These are phyloP conservation scores for Parathielavia appendiculata DNA, from an alignment of 495 filamentous ascomycete species.

Conservation along the genomic window DNA sequence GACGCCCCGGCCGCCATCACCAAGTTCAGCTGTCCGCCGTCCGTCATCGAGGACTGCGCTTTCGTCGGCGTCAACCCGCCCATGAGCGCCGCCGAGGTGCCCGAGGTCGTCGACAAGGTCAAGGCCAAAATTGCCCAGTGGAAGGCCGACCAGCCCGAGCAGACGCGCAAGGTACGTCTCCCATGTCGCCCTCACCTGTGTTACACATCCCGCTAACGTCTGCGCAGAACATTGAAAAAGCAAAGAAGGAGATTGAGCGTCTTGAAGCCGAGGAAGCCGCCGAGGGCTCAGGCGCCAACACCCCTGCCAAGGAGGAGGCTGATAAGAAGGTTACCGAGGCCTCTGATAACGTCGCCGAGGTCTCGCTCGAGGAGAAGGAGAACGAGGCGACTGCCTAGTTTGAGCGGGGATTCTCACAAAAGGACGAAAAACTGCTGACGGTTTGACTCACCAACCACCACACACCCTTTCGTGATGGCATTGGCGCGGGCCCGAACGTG, in stretches of 20 bases:
- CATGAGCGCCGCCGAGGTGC: slow-evolving; percentile 75
- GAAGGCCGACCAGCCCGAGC: slow-evolving; percentile 82
- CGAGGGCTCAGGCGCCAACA: slow-evolving; percentile 32
- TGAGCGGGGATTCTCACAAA: neutral
- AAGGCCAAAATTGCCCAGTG: slow-evolving; percentile 87
- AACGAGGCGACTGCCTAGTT: slow-evolving; percentile 5
- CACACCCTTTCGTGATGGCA: neutral
- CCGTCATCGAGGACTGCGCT: slow-evolving; percentile 82
- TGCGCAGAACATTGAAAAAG: slow-evolving; percentile 72
- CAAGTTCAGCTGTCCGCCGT: slow-evolving; percentile 83
- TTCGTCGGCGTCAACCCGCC: slow-evolving; percentile 82
- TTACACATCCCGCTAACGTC: slow-evolving; percentile 4
- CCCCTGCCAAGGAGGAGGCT: slow-evolving; percentile 49
- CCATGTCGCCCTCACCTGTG: neutral
- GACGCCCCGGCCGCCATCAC: slow-evolving; percentile 37
- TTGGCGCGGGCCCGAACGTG: neutral
- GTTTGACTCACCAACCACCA: neutral
- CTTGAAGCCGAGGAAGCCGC: slow-evolving; percentile 54
- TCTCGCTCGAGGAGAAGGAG: neutral
- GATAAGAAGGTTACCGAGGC: neutral
- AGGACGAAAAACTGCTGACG: neutral
- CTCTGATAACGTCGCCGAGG: neutral
- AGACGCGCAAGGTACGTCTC: slow-evolving; percentile 80
- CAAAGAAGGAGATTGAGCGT: slow-evolving; percentile 58
- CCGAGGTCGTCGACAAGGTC: slow-evolving; percentile 74